Percentiles rank a stretch among this genome's conserved stretches.
These are phyloP conservation scores for Erodium moschatum DNA, from an alignment of 441 rosid species.

Conservation along the genomic window DNA sequence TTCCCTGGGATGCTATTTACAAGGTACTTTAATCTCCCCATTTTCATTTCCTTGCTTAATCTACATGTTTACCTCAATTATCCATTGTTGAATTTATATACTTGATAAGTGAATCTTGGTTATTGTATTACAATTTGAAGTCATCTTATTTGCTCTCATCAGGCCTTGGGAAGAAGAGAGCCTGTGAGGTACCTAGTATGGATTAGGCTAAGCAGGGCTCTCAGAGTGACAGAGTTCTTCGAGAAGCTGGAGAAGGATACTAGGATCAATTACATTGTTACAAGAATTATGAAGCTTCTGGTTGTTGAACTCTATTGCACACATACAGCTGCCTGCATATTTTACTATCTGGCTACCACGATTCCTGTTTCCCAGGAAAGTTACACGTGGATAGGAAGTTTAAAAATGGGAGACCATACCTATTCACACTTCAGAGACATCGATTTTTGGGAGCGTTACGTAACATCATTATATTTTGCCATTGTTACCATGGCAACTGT, in stretches of 20 bases:
- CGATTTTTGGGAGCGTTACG: constrained; percentile 84
- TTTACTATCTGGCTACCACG: constrained; percentile 87
- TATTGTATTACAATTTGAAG: neutral
- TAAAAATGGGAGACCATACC: constrained; percentile 71
- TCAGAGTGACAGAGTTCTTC: constrained; percentile 48
- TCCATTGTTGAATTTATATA: neutral
- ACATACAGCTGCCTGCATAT: constrained; percentile 92
- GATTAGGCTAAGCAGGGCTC: constrained; percentile 73
- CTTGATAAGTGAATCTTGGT: too few species aligned
- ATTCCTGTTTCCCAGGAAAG: constrained; percentile 59
- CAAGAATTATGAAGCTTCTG: constrained; percentile 73
- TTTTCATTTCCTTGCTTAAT: neutral
- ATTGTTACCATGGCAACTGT: constrained; percentile 94
- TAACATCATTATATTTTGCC: constrained; percentile 81
- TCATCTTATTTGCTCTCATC: constrained; percentile 16
- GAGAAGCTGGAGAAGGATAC: constrained; percentile 67
- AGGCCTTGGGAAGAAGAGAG: constrained; percentile 63
- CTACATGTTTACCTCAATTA: too few species aligned
- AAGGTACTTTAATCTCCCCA: constrained; percentile 37
- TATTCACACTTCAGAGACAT: constrained; percentile 71
- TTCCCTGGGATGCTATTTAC: constrained; percentile 90
- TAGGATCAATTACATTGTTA: constrained; percentile 73
- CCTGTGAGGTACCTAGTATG: constrained; percentile 67
- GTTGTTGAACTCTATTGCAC: constrained; percentile 85
- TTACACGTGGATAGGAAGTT: constrained; percentile 94